phyloP scores from a whole-genome alignment of 2,329 filamentous ascomycete genomes.

The Didymella sp. region DNA sequence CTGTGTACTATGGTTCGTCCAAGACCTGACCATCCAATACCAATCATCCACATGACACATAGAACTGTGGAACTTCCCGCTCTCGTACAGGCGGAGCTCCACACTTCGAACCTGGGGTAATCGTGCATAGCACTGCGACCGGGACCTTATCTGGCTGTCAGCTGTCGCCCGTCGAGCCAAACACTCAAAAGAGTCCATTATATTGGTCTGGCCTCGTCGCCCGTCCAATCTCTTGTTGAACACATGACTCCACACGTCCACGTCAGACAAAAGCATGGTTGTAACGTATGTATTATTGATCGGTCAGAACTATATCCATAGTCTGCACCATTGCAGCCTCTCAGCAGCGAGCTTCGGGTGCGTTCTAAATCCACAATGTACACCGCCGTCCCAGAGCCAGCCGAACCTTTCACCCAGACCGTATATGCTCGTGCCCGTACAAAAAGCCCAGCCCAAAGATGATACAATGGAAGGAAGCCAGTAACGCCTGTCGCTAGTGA shows the following conservation, averaged over 20 bases:
- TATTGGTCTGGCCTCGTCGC: not conserved
- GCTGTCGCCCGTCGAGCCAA: conserved; percentile 5
- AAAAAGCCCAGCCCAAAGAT: conserved; percentile 28
- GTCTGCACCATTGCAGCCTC: conserved; percentile 25
- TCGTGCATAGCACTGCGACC: conserved; percentile 2
- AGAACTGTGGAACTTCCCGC: conserved; percentile 6
- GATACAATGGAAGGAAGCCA: conserved; percentile 25
- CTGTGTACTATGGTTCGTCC: not conserved
- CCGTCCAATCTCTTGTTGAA: not conserved
- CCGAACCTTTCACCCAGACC: conserved; percentile 23
- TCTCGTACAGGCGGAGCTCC: conserved; percentile 1
- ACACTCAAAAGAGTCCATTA: not conserved
- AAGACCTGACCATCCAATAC: not conserved
- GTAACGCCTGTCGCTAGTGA: conserved; percentile 36
- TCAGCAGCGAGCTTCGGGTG: conserved; percentile 18
- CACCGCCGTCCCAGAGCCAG: conserved; percentile 19
- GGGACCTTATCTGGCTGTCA: not conserved
- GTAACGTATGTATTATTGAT: conserved; percentile 32
- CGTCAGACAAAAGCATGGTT: not conserved
- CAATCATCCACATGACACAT: conserved; percentile 5
- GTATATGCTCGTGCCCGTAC: conserved; percentile 23
- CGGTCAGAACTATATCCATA: conserved; percentile 23
- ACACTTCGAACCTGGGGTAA: conserved; percentile 13
- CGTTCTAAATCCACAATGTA: conserved; percentile 12
- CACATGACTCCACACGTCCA: not conserved